Evolutionary conservation across 805 yeast genomes (phyloP).

Genomic region (Jamesozyma gamospora): DNA sequence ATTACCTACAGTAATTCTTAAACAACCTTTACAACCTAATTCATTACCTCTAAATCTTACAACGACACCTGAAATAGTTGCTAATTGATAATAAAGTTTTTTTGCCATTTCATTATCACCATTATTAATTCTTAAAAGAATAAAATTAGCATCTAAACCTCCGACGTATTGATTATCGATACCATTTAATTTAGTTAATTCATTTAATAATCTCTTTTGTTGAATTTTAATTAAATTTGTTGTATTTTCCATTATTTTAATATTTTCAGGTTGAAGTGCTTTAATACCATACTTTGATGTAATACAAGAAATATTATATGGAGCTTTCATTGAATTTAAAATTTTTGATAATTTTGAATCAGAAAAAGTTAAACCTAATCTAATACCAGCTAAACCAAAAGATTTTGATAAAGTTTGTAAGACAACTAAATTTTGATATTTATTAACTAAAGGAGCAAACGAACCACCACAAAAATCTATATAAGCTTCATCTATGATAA

Average conservation of each 20-base stretch:
- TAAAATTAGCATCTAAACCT: constrained; percentile 76
- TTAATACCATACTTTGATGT: constrained; percentile 68
- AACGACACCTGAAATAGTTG: constrained; percentile 65
- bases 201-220: constrained; percentile 43
- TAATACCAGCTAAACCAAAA: constrained; percentile 91
- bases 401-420: constrained; percentile 90
- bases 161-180: constrained; percentile 67
- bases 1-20: constrained; percentile 85
- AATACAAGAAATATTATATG: constrained; percentile 81
- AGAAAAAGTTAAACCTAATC: constrained; percentile 76
- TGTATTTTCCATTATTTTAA: constrained; percentile 47
- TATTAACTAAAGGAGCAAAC: constrained; percentile 64
- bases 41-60: constrained; percentile 88
- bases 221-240: constrained; percentile 45
- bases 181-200: constrained; percentile 46
- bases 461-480: constrained; percentile 80
- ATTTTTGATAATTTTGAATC: constrained; percentile 49
- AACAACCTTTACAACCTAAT: constrained; percentile 77
- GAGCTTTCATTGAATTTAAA: constrained; percentile 88
- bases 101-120: constrained; percentile 72
- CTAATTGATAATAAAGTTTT: constrained; percentile 56
- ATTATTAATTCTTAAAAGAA: constrained; percentile 63
- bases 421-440: constrained; percentile 74
- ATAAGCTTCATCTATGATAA: constrained; percentile 91
- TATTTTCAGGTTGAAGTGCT: constrained; percentile 53